Evolutionary conservation across 768 basidiomycete genomes (phyloP), one percentile per base, ranked within the genome.

Genomic region (Termitomyces sp.): DNA sequence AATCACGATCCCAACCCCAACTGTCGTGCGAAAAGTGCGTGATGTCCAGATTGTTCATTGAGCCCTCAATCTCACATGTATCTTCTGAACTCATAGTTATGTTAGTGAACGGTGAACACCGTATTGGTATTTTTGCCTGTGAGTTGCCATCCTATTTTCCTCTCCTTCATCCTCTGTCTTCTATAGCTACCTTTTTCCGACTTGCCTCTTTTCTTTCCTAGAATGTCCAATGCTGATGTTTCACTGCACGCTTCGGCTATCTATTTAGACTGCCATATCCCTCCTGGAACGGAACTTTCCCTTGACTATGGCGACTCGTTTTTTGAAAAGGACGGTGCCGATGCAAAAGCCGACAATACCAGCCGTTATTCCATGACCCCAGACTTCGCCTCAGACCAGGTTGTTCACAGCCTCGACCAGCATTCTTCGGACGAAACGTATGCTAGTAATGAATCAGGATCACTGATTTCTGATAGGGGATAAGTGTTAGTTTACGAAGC

Each of bases 121-220:
- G 86, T 15, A 85, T 89, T 53, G 85, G 81, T 3, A 71, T 91
- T 3, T 84, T 73, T 54, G 80, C 85, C 2, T 56, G 85, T 85
- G 56, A 69, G 79, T 68, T 4, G 5, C 12, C 17, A 33, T 58
- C n/a, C 54, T 56, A 55, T 55, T 19, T 37, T 40, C 3, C 44
- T 17, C 8, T 55, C 55, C 12, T 21, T 30, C 35, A 35, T 10
- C 7, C 6, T 7, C 35, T 28, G 35, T 38, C 5, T 12, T 15
- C 2, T 26, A 4, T 21, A 9, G 3, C 8, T 14, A 21, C 33
- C 10, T 38, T 26, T 4, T 50, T 50, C 23, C 19, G 23, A 38
- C 23, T 11, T 38, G 15, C 4, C 23, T 23, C 37, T 26, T 38
- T 37, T 23, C 17, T 38, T 37, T 23, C 23, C 17, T 50, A 17